Base-by-base conservation (phyloP, 176 grass and related monocot species). In the Ananas comosus region DNA sequence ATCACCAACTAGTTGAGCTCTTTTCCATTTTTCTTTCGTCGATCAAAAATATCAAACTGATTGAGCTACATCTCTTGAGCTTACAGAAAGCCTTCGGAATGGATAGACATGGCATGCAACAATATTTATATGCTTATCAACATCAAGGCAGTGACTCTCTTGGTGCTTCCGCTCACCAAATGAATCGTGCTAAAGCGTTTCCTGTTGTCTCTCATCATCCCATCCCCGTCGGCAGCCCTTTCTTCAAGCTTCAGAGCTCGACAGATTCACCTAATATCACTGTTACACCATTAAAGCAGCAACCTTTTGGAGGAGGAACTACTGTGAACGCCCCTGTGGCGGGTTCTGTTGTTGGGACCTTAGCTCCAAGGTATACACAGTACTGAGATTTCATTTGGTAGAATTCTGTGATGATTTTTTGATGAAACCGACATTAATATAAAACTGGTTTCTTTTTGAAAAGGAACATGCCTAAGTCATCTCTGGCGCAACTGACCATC, bases 401-500 rank as follows among this genome's bases (percentile, higher is more conserved):
- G 13, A 52, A 13, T 48, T n/a, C 27, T 12, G 59, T 10, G 13
- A 13, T 66, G 12, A 22, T 64, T 42, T 22, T 67, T 11, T 1
- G 33, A 49, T 33, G 27, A 13, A 16, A 61, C 2, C 53, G 63
- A 13, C 63, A 65, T 67, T 86, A 70, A 80, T n/a, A 21, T 69
- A 12, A 72, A 63, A 11, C 22, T 63, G 72, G 51, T 82, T 69
- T 79, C 13, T 80, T 25, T 72, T 75, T 83, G 75, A 11, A 70
- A 48, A 96, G 93, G 77, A 72, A 87, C 64, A 17, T 49, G 65
- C 68, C 72, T 2, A 87, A 79, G 72, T 65, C 85, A 1, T 75
- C 81, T 74, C 14, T 63, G 2, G 74, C 90, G 12, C 94, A 91
- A 19, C 48, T 99, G 51, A 99, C 94, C 2, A 91, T 99, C 61